phyloP scores from a whole-genome alignment of 1,284 basidiomycete genomes.

The Trametes polyzona region DNA sequence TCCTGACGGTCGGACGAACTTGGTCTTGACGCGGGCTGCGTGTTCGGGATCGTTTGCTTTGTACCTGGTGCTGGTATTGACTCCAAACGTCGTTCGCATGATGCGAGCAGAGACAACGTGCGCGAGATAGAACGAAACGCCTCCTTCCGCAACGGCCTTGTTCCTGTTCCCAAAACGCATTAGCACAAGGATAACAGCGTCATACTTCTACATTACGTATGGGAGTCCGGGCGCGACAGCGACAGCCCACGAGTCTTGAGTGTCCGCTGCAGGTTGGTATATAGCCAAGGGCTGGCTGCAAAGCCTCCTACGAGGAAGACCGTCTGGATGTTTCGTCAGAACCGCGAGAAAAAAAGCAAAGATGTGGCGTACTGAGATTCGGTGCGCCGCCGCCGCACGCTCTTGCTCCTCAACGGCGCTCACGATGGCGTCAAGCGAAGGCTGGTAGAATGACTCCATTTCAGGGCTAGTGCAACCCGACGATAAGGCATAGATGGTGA shows the following conservation, averaged over 20 bases:
- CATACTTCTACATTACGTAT: constrained; percentile 27
- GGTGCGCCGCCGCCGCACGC: constrained; percentile 9
- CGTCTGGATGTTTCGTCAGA: constrained; percentile 25
- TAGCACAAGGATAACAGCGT: neutral
- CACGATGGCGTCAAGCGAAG: constrained; percentile 40
- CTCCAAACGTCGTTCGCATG: constrained; percentile 42
- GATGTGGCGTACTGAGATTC: constrained; percentile 5
- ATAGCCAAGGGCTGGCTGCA: constrained; percentile 44
- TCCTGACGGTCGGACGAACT: constrained; percentile 35
- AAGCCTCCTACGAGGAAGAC: constrained; percentile 46
- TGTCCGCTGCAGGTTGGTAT: constrained; percentile 30
- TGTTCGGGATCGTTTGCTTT: constrained; percentile 39
- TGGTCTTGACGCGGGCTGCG: constrained; percentile 25
- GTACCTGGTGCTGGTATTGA: constrained; percentile 32
- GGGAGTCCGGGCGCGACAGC: constrained; percentile 48
- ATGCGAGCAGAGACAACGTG: constrained; percentile 40
- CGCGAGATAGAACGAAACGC: constrained; percentile 41
- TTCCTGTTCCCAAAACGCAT: constrained; percentile 9
- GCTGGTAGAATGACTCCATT: constrained; percentile 45
- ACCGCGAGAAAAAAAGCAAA: neutral
- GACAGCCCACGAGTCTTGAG: constrained; percentile 37
- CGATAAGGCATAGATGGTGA: no score
- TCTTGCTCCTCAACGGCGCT: constrained; percentile 40
- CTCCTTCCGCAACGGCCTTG: constrained; percentile 42
- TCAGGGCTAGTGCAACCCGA: constrained; percentile 28